phyloP scores from a whole-genome alignment of 225 moss, liverwort and hornwort genomes.

The Thuidium tamariscinum region DNA sequence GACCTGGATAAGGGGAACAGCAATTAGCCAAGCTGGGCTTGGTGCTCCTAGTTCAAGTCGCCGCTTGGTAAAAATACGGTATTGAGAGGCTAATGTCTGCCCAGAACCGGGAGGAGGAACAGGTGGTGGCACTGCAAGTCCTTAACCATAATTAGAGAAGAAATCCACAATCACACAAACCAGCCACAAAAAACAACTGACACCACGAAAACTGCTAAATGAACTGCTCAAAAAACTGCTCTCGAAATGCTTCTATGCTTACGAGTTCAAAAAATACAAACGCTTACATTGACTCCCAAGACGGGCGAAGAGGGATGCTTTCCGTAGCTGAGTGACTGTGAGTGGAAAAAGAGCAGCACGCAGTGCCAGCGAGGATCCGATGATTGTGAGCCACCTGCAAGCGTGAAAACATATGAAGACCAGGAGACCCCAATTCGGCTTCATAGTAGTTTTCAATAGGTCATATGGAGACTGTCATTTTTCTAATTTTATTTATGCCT shows the following conservation, averaged over 20 bases:
- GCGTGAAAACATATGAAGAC: background rate
- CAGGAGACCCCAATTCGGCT: background rate
- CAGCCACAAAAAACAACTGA: background rate
- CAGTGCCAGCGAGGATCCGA: slow-evolving; percentile 83
- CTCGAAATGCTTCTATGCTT: background rate
- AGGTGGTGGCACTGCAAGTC: slow-evolving; percentile 74
- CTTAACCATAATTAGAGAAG: background rate
- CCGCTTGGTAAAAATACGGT: slow-evolving; percentile 70
- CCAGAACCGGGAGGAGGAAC: slow-evolving; percentile 70
- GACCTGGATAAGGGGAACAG: slow-evolving; percentile 78
- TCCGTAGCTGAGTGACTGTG: slow-evolving; percentile 76
- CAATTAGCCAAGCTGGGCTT: slow-evolving; percentile 83
- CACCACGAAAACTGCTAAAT: background rate
- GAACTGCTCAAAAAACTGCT: background rate
- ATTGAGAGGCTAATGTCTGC: slow-evolving; percentile 58
- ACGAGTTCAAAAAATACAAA: background rate
- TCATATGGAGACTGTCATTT: background rate
- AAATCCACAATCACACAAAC: background rate
- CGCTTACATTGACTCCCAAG: slow-evolving; percentile 31
- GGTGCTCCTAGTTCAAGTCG: slow-evolving; percentile 87
- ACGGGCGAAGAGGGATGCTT: slow-evolving; percentile 44
- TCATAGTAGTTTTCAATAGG: background rate
- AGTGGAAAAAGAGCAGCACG: slow-evolving; percentile 78
- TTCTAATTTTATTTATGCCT: background rate
- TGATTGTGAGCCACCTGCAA: slow-evolving; percentile 95